A percentile compares a stretch with the other conserved stretches of the same genome.
These are phyloP conservation scores for Mucor saturninus DNA, from an alignment of 371 early-diverging fungal genomes.

Conservation along the genomic window DNA sequence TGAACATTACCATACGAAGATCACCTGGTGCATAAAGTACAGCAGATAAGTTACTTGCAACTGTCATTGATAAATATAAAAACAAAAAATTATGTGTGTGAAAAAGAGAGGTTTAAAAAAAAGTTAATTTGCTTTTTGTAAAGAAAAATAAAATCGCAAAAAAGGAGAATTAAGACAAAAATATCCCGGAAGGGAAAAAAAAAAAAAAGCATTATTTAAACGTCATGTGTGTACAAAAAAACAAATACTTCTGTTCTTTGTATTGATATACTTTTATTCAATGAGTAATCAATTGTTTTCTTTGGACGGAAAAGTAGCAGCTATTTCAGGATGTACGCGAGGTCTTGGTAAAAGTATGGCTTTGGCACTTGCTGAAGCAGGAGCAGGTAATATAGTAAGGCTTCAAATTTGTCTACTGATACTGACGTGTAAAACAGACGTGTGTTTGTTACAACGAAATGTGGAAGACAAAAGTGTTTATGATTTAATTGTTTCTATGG, in stretches of 20 bases:
- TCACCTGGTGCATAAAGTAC: not conserved
- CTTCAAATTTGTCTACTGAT: not conserved
- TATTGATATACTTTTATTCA: not conserved
- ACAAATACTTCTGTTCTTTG: not conserved
- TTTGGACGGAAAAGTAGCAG: constrained; percentile 33
- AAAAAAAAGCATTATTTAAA: no score
- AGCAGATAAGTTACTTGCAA: not conserved
- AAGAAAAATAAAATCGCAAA: no score
- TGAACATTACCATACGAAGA: not conserved
- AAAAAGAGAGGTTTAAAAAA: no score
- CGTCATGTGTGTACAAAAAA: not conserved
- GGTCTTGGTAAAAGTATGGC: constrained; percentile 42
- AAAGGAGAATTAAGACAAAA: no score
- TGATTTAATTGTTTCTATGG: constrained; percentile 29
- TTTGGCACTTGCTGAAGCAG: constrained; percentile 37
- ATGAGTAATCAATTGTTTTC: constrained; percentile 30
- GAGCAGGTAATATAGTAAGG: constrained; percentile 29
- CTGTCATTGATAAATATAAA: no score
- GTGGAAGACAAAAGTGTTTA: constrained; percentile 22
- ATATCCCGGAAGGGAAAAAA: no score
- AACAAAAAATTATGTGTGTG: no score
- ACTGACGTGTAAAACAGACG: constrained; percentile 13
- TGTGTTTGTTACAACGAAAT: constrained; percentile 37
- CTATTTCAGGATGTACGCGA: constrained; percentile 36
- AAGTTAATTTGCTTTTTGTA: no score